Conservation (phyloP, 2,329 filamentous ascomycete genomes). For the Ceratocystis variospora region DNA sequence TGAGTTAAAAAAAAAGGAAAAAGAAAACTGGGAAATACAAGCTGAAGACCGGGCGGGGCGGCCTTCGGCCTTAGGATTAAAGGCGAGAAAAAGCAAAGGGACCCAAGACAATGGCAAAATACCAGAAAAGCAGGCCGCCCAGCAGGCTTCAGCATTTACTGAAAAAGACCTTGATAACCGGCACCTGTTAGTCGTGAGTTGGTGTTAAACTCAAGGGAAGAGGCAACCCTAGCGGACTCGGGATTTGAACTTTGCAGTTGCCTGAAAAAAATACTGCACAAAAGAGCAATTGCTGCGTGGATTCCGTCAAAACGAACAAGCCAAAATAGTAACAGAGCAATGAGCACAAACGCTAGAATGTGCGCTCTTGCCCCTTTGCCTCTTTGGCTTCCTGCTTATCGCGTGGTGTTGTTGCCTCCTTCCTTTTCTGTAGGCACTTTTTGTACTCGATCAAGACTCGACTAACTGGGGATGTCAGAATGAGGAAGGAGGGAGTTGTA, state of each 20-base stretch:
- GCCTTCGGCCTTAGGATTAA: background rate
- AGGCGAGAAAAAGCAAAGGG: background rate
- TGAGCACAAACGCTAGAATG: background rate
- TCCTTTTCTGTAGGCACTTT: background rate
- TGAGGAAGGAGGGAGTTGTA: no score
- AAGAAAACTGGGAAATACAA: no score
- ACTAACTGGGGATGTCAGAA: background rate
- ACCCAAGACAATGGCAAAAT: background rate
- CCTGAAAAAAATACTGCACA: no score
- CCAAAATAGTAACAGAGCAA: background rate
- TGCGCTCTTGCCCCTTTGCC: background rate
- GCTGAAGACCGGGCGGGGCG: background rate
- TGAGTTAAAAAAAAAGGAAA: no score
- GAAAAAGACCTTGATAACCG: background rate
- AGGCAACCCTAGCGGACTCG: background rate
- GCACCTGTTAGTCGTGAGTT: background rate
- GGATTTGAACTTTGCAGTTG: background rate
- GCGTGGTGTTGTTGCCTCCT: background rate
- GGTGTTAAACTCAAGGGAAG: background rate
- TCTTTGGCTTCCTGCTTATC: background rate
- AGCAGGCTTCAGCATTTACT: background rate
- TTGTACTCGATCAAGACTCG: background rate
- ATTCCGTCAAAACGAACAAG: background rate
- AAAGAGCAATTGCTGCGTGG: background rate
- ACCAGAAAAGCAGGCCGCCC: background rate